Evolutionary conservation across 2,329 filamentous ascomycete species (phyloP).

Genomic region (Pseudogymnoascus sp.): DNA sequence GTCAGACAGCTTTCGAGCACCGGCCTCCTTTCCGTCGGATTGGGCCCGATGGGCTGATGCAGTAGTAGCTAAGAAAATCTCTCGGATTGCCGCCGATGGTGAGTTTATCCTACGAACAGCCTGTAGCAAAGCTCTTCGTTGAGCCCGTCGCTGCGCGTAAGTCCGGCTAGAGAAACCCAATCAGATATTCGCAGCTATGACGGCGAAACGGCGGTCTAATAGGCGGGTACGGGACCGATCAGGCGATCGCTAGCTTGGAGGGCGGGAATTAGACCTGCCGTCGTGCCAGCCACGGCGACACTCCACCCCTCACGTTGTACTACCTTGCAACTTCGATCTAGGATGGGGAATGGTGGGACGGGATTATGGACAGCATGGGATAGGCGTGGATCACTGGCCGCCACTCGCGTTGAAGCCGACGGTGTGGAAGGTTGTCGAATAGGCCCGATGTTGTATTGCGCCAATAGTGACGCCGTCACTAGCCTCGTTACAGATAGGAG

Average conservation of each 20-base stretch:
- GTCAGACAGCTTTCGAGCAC: background rate
- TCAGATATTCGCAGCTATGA: background rate
- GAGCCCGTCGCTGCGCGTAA: background rate
- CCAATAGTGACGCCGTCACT: slow-evolving; percentile 1
- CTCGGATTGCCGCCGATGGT: background rate
- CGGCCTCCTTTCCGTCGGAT: background rate
- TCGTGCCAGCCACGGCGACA: background rate
- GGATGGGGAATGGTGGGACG: background rate
- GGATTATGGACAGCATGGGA: background rate
- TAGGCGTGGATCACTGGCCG: background rate
- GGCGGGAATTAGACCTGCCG: background rate
- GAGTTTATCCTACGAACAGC: background rate
- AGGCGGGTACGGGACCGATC: slow-evolving; percentile 3
- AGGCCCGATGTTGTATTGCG: slow-evolving; percentile 2
- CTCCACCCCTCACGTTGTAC: background rate
- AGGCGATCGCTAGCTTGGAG: background rate
- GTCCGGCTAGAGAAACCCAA: background rate
- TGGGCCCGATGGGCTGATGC: background rate
- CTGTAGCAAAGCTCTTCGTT: background rate
- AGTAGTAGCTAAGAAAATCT: background rate
- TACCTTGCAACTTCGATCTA: background rate
- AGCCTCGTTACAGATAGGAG: slow-evolving; percentile 5
- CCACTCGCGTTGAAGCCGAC: slow-evolving; percentile 4
- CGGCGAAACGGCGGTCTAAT: background rate
- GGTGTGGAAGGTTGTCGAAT: slow-evolving; percentile 4